Evolutionary conservation across 768 basidiomycete genomes (phyloP).

Genomic region (Strobilomyces confusus): DNA sequence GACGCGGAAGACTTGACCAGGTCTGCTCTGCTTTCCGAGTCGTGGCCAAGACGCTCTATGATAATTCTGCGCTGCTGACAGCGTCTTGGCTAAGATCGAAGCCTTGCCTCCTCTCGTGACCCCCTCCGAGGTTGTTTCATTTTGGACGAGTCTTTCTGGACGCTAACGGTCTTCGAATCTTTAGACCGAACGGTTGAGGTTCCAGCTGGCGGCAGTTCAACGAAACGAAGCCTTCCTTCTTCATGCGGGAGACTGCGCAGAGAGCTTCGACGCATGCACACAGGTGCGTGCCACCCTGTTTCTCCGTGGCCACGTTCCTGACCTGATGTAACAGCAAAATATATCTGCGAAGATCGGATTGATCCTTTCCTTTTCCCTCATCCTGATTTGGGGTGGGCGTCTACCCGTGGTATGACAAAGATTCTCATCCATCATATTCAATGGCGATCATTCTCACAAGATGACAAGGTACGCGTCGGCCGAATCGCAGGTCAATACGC

Average conservation of each 20-base stretch:
- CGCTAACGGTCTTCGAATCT: constrained; percentile 17
- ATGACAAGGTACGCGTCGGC: constrained; percentile 66
- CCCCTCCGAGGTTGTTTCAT: constrained; percentile 77
- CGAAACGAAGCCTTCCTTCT: constrained; percentile 88
- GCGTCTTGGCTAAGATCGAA: constrained; percentile 74
- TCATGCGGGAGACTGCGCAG: constrained; percentile 98
- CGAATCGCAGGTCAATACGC: constrained; percentile 97
- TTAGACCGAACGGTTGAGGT: constrained; percentile 79
- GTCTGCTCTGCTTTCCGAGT: constrained; percentile 35
- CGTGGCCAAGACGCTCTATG: neutral
- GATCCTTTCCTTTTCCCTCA: constrained; percentile 91
- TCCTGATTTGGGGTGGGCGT: constrained; percentile 91
- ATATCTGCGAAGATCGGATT: constrained; percentile 86
- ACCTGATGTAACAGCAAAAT: constrained; percentile 55
- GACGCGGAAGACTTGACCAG: constrained; percentile 56
- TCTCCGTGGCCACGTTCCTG: constrained; percentile 2
- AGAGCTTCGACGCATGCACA: constrained; percentile 89
- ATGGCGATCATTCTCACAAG: constrained; percentile 4
- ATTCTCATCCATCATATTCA: neutral
- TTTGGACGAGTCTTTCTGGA: constrained; percentile 16
- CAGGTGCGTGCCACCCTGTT: constrained; percentile 47
- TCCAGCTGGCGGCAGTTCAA: constrained; percentile 77
- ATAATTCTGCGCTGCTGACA: constrained; percentile 24
- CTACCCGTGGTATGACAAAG: constrained; percentile 73
- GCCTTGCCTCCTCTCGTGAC: constrained; percentile 88